Evolutionary conservation across 495 filamentous ascomycete genomes (phyloP), one percentile per base, ranked within the genome.

Genomic region (Aspergillus mulundensis): DNA sequence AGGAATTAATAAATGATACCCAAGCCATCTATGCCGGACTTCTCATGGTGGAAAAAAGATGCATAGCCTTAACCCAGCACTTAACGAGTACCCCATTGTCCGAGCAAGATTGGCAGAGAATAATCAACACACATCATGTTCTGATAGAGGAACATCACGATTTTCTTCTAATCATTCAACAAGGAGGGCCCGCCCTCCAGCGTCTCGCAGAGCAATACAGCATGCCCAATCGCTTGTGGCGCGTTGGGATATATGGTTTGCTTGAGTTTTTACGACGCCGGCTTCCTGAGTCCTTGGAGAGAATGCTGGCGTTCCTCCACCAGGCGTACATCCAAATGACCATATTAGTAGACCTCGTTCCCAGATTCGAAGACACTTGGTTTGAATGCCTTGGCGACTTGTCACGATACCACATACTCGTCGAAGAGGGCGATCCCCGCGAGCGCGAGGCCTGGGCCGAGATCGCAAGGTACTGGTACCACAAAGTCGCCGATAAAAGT

Each of bases 371-470:
- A 57, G 88, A 91, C 44, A 95, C 87, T 0, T 96, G 92, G 91
- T 88, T 95, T 21, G 91, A 96, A 59, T 95, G 90, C 61, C 75
- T 96, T 0, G 90, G 90, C 0, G 90, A 94, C 66, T 68, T 94
- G 3, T 87, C 82, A 0, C 69, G 85, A 28, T 88, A 88, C 50
- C 74, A 84, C 0, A 91, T 93, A 87, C 88, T 88, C 1, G 85
- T 92, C 24, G 87, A 93, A 64, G 86, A 91, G 47, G 77, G 81
- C 32, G 84, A 90, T 50, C 70, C 84, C 18, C 71, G 79, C 11
- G 89, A 93, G 42, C 79, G 87, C 0, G 90, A 95, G 43, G 71
- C 82, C 1, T 96, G 92, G 91, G 86, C 85, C 10, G 79, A 78
- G 0, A 86, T 95, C 0, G 86, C 87, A 6, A 71, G 85, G 18